Percentiles rank a stretch among this genome's conserved stretches.
phyloP scores from a whole-genome alignment of 192 early-diverging fungal genomes.

The Jimgerdemannia lactiflua region DNA sequence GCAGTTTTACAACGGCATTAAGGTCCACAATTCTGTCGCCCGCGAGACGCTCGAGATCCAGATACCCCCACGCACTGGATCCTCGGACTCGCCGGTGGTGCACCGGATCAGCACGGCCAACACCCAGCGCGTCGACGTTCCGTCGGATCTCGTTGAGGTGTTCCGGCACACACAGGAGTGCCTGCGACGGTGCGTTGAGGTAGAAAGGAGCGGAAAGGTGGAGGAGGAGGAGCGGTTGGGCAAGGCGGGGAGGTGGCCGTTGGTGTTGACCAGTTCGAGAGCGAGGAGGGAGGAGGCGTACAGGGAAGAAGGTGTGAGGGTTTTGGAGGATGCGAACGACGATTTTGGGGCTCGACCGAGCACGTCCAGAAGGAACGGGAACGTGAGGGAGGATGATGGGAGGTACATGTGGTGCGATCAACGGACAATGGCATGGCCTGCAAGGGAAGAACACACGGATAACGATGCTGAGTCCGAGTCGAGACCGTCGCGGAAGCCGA shows the following conservation, averaged over 20 bases:
- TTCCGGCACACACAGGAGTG: slow-evolving; percentile 6
- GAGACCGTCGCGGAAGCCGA: slow-evolving; percentile 6
- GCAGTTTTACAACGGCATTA: slow-evolving; percentile 61
- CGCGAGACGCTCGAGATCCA: slow-evolving; percentile 34
- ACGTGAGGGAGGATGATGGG: slow-evolving; percentile 27
- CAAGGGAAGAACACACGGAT: slow-evolving; percentile 28
- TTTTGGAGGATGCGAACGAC: not conserved
- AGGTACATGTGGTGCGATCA: slow-evolving; percentile 31
- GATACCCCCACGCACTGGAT: slow-evolving; percentile 49
- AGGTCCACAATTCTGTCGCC: slow-evolving; percentile 36
- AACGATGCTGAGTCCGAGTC: not conserved
- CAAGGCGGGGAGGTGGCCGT: too few species aligned
- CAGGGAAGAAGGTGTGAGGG: too few species aligned
- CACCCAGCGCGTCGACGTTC: not conserved
- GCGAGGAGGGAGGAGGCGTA: too few species aligned
- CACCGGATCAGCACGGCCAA: not conserved
- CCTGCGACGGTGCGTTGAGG: slow-evolving; percentile 1
- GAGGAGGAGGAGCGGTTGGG: too few species aligned
- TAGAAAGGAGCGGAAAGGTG: too few species aligned
- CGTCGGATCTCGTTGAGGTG: not conserved
- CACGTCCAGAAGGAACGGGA: slow-evolving; percentile 22
- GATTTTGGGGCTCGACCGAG: not conserved
- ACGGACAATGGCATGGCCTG: slow-evolving; percentile 32
- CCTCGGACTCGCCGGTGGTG: slow-evolving; percentile 26
- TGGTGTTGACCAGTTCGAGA: too few species aligned